A percentile compares a stretch with the other conserved stretches of the same genome.
Evolutionary conservation across 768 basidiomycete species (phyloP).

Genomic region (Cantharellus anzutake): DNA sequence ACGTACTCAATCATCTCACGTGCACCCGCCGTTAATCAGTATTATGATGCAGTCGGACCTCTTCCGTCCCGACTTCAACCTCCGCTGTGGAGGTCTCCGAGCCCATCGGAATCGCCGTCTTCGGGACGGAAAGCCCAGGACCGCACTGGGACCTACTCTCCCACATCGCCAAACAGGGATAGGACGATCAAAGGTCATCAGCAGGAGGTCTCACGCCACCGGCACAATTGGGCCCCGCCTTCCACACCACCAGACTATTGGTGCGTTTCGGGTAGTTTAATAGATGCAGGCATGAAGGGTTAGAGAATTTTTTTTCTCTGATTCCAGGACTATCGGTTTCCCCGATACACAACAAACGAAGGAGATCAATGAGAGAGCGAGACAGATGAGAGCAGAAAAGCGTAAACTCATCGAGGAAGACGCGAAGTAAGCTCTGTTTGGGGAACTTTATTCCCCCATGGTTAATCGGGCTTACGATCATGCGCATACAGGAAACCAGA

Average conservation of each 20-base stretch:
- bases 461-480: not conserved
- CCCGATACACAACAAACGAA: slow-evolving; percentile 67
- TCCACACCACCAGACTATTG: slow-evolving; percentile 77
- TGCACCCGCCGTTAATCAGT: slow-evolving; percentile 25
- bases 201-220: slow-evolving; percentile 51
- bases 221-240: slow-evolving; percentile 47
- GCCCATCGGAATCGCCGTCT: slow-evolving; percentile 11
- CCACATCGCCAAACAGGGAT: slow-evolving; percentile 10
- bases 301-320: not conserved
- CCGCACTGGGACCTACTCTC: slow-evolving; percentile 14
- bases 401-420: slow-evolving; percentile 37
- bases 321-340: slow-evolving; percentile 52
- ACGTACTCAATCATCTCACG: not conserved
- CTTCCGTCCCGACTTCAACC: slow-evolving; percentile 43
- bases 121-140: not conserved
- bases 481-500: not conserved
- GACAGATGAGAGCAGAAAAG: slow-evolving; percentile 53
- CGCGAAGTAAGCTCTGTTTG: slow-evolving; percentile 24
- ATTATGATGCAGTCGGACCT: slow-evolving; percentile 58
- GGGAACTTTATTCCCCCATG: not conserved
- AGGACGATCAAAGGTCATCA: slow-evolving; percentile 30
- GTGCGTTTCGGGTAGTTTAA: slow-evolving; percentile 1
- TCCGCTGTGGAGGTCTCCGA: slow-evolving; percentile 59
- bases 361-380: slow-evolving; percentile 55
- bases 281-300: not conserved